Percentiles rank a stretch among this genome's conserved stretches.
Conservation (phyloP, 1,284 basidiomycete species). For the Pseudomicrostroma phylloplanum region DNA sequence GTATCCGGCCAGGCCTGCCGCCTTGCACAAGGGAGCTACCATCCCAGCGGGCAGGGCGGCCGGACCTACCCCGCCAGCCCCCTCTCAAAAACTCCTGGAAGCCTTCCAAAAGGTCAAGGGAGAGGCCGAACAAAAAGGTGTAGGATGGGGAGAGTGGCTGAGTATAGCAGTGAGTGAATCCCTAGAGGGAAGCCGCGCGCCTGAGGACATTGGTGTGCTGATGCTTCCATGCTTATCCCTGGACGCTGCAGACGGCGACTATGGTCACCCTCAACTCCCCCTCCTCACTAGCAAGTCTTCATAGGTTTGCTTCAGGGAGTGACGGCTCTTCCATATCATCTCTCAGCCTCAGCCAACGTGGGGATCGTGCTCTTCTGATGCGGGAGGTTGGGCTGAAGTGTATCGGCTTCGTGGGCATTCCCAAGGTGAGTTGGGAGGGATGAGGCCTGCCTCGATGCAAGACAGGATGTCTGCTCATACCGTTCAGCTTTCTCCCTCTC, state of each 20-base stretch:
- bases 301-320: constrained; percentile 63
- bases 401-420: constrained; percentile 84
- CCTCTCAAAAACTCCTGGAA: constrained; percentile 56
- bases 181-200: constrained; percentile 11
- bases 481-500: neutral
- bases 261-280: constrained; percentile 76
- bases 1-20: constrained; percentile 61
- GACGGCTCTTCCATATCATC: constrained; percentile 33
- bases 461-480: neutral
- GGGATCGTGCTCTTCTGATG: constrained; percentile 67
- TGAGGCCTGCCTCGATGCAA: constrained; percentile 20
- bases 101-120: constrained; percentile 61
- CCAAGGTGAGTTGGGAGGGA: constrained; percentile 60
- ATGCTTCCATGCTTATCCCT: neutral
- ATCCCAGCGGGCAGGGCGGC: constrained; percentile 53
- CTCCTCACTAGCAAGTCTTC: constrained; percentile 69
- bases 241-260: constrained; percentile 63
- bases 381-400: constrained; percentile 90
- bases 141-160: constrained; percentile 71
- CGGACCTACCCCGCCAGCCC: constrained; percentile 61
- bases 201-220: constrained; percentile 12
- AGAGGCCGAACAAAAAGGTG: constrained; percentile 61
- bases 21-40: constrained; percentile 46
- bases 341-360: constrained; percentile 60
- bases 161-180: constrained; percentile 63